Conservation (phyloP, 306 rosid species). For the Rosa chinensis region DNA sequence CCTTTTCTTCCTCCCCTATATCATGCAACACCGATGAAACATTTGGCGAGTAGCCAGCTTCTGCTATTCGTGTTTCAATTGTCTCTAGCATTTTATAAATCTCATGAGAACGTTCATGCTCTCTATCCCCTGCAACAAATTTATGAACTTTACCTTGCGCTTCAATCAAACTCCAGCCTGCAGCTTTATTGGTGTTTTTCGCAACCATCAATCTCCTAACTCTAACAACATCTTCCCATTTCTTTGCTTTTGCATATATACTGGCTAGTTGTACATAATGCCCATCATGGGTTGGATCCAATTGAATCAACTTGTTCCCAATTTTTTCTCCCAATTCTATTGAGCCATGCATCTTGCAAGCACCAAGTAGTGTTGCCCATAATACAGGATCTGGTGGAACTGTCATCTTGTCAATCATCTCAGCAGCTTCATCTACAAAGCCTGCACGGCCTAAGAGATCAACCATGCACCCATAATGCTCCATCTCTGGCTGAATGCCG, state of each 20-base stretch:
- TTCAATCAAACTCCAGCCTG: slow-evolving; percentile 89
- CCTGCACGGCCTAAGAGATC: slow-evolving; percentile 72
- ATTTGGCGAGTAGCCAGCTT: slow-evolving; percentile 52
- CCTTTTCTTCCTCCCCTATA: slow-evolving; percentile 51
- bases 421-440: slow-evolving; percentile 56
- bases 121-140: slow-evolving; percentile 71
- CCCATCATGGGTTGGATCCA: slow-evolving; percentile 73
- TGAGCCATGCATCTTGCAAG: slow-evolving; percentile 64
- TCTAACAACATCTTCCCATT: slow-evolving; percentile 80
- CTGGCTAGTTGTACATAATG: slow-evolving; percentile 77
- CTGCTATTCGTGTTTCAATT: slow-evolving; percentile 41
- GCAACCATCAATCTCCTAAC: slow-evolving; percentile 58
- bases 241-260: slow-evolving; percentile 69
- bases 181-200: slow-evolving; percentile 48
- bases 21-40: slow-evolving; percentile 42
- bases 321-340: slow-evolving; percentile 67
- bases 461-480: slow-evolving; percentile 89
- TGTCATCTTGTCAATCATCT: slow-evolving; percentile 51
- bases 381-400: slow-evolving; percentile 59
- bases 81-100: slow-evolving; percentile 60
- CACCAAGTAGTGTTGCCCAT: slow-evolving; percentile 76
- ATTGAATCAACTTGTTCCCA: slow-evolving; percentile 60
- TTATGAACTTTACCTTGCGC: slow-evolving; percentile 64
- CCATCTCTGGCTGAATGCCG: slow-evolving; percentile 70
- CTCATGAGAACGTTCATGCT: slow-evolving; percentile 46